Evolutionary conservation across 768 basidiomycete genomes (phyloP).

Genomic region (Russula foetens): DNA sequence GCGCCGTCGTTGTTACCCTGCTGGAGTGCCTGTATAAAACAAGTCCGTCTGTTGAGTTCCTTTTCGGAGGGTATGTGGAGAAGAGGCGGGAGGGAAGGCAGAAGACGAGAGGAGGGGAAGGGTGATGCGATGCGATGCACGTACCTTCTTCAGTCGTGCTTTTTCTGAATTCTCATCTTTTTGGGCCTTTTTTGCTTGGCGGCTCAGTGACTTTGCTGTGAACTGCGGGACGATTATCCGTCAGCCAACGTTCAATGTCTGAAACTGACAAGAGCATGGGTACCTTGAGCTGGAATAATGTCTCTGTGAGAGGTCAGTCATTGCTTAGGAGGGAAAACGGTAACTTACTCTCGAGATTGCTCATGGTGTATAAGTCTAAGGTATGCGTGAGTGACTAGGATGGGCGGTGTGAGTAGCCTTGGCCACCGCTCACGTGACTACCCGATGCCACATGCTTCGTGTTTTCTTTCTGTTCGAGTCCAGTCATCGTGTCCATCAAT

Average conservation of each 20-base stretch:
- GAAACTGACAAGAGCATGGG: not conserved
- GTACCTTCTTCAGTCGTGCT: conserved; percentile 85
- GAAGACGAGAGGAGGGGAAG: too few relatives aligned
- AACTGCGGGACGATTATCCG: conserved; percentile 47
- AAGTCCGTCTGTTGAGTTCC: too few relatives aligned
- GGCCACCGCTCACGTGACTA: not conserved
- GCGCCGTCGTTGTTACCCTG: conserved; percentile 97
- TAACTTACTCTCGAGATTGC: conserved; percentile 81
- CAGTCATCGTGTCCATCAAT: too few relatives aligned
- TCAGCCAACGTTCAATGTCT: not conserved
- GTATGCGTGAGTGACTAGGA: not conserved
- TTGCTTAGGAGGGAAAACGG: not conserved
- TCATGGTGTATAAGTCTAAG: conserved; percentile 39
- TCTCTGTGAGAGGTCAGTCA: conserved; percentile 54
- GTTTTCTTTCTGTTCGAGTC: too few relatives aligned
- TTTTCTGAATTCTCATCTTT: conserved; percentile 93
- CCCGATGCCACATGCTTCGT: too few relatives aligned
- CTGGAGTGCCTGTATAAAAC: conserved; percentile 65
- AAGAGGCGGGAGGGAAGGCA: not conserved
- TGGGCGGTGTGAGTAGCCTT: not conserved
- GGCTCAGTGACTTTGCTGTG: conserved; percentile 90
- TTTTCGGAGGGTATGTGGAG: too few relatives aligned
- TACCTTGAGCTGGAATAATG: conserved; percentile 98
- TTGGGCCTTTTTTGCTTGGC: conserved; percentile 95
- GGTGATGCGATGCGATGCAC: conserved; percentile 2